phyloP scores from a whole-genome alignment of 73 alveolate genomes.

The Symbiodinium natans region DNA sequence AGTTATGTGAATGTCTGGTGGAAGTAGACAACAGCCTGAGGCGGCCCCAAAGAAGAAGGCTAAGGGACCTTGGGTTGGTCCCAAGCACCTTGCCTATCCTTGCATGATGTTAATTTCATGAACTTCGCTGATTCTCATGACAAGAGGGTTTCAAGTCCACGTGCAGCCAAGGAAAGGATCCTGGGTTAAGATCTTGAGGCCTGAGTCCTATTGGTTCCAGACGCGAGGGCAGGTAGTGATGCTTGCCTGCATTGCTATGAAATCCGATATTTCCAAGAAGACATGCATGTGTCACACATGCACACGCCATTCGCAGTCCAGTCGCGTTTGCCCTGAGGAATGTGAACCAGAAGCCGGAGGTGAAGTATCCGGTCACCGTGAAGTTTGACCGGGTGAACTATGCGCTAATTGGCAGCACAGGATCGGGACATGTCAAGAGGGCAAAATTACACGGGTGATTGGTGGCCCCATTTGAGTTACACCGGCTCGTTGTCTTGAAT shows the following conservation, averaged over 20 bases:
- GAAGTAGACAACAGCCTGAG: too few species aligned
- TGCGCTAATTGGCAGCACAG: background rate
- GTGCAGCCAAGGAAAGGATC: slow-evolving; percentile 80
- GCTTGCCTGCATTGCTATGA: background rate
- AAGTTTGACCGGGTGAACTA: slow-evolving; percentile 79
- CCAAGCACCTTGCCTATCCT: slow-evolving; percentile 33
- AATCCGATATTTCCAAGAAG: background rate
- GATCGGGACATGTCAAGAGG: background rate
- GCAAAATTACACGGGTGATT: background rate
- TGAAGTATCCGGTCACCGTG: slow-evolving; percentile 93
- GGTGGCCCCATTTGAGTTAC: background rate
- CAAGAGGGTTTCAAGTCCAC: background rate
- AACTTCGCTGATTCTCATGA: background rate
- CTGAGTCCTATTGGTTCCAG: slow-evolving; percentile 22
- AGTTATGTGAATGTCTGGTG: too few species aligned
- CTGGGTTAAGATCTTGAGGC: slow-evolving; percentile 62
- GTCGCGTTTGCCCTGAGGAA: background rate
- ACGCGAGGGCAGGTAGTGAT: slow-evolving; percentile 47
- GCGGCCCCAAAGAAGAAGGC: slow-evolving; percentile 66
- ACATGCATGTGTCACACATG: too few species aligned
- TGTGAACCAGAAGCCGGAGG: slow-evolving; percentile 88
- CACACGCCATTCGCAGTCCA: too few species aligned
- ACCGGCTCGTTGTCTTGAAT: too few species aligned
- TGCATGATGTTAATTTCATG: background rate
- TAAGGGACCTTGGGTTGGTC: slow-evolving; percentile 91